Percentiles rank a stretch among this genome's conserved stretches.
phyloP scores from a whole-genome alignment of 139 green algal genomes.

The Parachlorella kessleri region DNA sequence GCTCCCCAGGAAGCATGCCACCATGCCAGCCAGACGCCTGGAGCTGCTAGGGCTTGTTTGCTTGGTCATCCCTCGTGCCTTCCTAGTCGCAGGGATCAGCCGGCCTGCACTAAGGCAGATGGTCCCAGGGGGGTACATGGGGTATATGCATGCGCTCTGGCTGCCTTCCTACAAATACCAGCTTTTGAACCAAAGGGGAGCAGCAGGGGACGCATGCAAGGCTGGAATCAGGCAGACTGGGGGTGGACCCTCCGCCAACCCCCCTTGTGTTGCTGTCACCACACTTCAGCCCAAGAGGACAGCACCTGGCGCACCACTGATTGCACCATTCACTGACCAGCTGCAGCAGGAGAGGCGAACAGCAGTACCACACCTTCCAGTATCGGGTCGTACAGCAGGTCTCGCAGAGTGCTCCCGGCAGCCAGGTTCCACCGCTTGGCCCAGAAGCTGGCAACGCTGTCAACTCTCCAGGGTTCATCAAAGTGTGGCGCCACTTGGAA shows the following conservation, averaged over 20 bases:
- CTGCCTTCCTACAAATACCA: too few relatives aligned
- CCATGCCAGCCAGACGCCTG: background rate
- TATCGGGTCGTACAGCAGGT: conserved; percentile 50
- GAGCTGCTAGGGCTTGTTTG: too few relatives aligned
- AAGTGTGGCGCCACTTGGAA: conserved; percentile 54
- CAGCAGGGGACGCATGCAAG: too few relatives aligned
- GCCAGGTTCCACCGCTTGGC: conserved; percentile 62
- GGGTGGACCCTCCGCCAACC: too few relatives aligned
- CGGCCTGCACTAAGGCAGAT: background rate
- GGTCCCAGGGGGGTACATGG: too few relatives aligned
- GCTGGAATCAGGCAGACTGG: too few relatives aligned
- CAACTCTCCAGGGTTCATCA: conserved; percentile 41
- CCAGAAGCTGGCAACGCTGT: conserved; percentile 55
- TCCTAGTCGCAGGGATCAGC: background rate
- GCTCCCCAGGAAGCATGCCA: conserved; percentile 9
- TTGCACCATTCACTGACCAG: too few relatives aligned
- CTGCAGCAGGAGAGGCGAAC: too few relatives aligned
- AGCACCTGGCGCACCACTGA: background rate
- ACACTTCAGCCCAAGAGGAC: background rate
- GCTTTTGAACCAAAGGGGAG: too few relatives aligned
- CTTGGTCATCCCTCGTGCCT: background rate
- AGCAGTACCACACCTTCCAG: conserved; percentile 49
- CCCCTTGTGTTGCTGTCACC: background rate
- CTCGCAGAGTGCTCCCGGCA: conserved; percentile 44
- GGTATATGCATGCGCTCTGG: too few relatives aligned